Evolutionary conservation across 1,139 yeast genomes (phyloP).

Genomic region (Spencermartinsiella ligniputridi): DNA sequence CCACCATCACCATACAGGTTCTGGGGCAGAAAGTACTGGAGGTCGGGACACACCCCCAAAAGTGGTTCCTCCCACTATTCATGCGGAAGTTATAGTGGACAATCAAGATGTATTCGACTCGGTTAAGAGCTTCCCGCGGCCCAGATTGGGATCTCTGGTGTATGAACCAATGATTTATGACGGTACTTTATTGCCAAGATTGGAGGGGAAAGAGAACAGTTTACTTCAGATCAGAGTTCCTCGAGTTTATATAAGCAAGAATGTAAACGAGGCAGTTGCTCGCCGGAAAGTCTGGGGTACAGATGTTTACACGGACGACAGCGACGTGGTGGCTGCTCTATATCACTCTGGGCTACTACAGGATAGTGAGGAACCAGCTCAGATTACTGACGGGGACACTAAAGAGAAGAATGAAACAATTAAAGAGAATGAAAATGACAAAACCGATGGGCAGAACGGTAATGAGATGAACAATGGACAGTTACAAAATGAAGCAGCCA

Average conservation of each 20-base stretch:
- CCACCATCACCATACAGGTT: slow-evolving; percentile 12
- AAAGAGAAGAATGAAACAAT: neutral
- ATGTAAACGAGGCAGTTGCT: slow-evolving; percentile 38
- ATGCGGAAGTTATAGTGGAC: slow-evolving; percentile 35
- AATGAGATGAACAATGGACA: neutral
- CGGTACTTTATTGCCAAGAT: slow-evolving; percentile 28
- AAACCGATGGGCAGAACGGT: slow-evolving; percentile 3
- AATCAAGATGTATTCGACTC: slow-evolving; percentile 43
- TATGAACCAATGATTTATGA: slow-evolving; percentile 43
- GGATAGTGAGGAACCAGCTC: slow-evolving; percentile 33
- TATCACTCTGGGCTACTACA: slow-evolving; percentile 68
- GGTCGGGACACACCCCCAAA: slow-evolving; percentile 9
- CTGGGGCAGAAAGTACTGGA: slow-evolving; percentile 5
- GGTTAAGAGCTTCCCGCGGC: slow-evolving; percentile 42
- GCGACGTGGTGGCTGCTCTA: slow-evolving; percentile 71
- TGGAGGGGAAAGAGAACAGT: slow-evolving; percentile 53
- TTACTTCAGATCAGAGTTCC: slow-evolving; percentile 66
- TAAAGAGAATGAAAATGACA: neutral
- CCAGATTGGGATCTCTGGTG: slow-evolving; percentile 55
- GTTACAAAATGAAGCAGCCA: neutral
- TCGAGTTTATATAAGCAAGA: slow-evolving; percentile 24
- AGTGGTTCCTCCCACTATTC: slow-evolving; percentile 16
- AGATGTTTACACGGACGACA: slow-evolving; percentile 87
- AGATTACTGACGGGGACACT: slow-evolving; percentile 1
- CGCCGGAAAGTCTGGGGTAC: slow-evolving; percentile 85